A percentile compares a stretch with the other conserved stretches of the same genome.
Evolutionary conservation across 805 yeast species (phyloP).

Genomic region (Yueomyces sinensis): DNA sequence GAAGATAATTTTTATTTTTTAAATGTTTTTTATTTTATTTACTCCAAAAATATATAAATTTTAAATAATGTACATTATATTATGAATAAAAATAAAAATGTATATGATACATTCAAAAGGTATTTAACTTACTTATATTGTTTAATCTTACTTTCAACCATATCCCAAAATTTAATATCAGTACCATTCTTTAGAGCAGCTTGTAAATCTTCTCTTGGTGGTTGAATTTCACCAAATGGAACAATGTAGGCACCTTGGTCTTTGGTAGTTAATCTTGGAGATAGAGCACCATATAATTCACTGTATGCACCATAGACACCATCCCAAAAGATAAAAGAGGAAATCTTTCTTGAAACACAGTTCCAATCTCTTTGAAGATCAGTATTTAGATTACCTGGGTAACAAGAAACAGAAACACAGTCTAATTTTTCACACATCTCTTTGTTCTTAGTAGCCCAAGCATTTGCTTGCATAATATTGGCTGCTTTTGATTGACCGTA

Average conservation of each 20-base stretch:
- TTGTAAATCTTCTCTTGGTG: conserved; percentile 15
- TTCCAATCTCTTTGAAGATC: conserved; percentile 17
- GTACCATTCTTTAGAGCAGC: conserved; percentile 18
- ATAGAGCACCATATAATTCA: conserved; percentile 25
- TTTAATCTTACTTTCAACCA: conserved; percentile 9
- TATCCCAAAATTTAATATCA: conserved; percentile 18
- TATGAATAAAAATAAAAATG: too few species aligned
- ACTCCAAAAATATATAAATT: too few species aligned
- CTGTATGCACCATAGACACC: conserved; percentile 25
- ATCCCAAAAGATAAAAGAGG: conserved; percentile 6
- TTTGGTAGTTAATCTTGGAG: conserved; percentile 19
- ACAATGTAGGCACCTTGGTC: conserved; percentile 23
- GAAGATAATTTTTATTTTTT: too few species aligned
- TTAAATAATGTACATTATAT: too few species aligned
- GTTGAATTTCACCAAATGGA: conserved; percentile 23
- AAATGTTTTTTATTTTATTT: too few species aligned
- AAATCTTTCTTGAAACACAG: conserved; percentile 1
- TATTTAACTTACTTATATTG: neutral
- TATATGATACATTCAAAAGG: too few species aligned
- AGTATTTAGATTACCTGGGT: conserved; percentile 25
- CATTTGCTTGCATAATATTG: conserved; percentile 22
- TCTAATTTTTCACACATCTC: conserved; percentile 11
- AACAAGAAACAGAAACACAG: conserved; percentile 21
- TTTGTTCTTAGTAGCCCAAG: conserved; percentile 21
- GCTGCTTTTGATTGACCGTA: conserved; percentile 29